Evolutionary conservation across 1,284 basidiomycete species (phyloP), one percentile per base, ranked within the genome.

Genomic region (Gymnopus androsaceus): DNA sequence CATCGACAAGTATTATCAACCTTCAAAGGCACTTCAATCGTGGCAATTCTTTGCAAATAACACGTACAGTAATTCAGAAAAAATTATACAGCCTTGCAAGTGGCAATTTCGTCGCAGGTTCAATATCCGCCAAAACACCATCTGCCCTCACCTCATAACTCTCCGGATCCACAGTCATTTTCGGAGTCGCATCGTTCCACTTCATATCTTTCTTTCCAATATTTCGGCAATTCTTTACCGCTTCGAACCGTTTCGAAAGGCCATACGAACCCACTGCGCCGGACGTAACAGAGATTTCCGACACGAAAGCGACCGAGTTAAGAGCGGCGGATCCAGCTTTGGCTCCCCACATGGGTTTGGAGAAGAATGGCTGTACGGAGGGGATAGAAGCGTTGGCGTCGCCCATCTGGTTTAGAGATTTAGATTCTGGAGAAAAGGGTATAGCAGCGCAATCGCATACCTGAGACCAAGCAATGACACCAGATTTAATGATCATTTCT

Each of bases 301-400:
- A 94, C 41, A 95, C 93, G 71, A 97, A 98, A 5, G 87, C 74
- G 57, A 95, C 74, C 1, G 92, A 95, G 72, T 91, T 94, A 54
- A 86, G 76, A 0, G 87, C 85, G 0, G 92, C 95, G 0, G 91
- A 87, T 1, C 76, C 73, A 0, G 94, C 76, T 60, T 89, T 77
- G 19, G 86, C 71, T 4, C 90, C 94, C 89, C 92, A 98, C 95
- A 97, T 98, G 0, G 90, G 91, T 47, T 90, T 83, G 2, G 87
- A 85, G 61, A 87, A 86, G 65, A 89, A 82, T 0, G 95, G 95
- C 70, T 98, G 94, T 0, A 98, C 92, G 0, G 92, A 92, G 5
- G 95, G 95, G 63, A 98, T 98, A 3, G 92, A 94, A 0, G 80
- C 94, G 70, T 96, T 96, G 0, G 94, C 91, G 60, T 97, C 94